These are phyloP conservation scores for Wallacemonas collosoma DNA, from an alignment of 208 protist species.

Conservation along the genomic window DNA sequence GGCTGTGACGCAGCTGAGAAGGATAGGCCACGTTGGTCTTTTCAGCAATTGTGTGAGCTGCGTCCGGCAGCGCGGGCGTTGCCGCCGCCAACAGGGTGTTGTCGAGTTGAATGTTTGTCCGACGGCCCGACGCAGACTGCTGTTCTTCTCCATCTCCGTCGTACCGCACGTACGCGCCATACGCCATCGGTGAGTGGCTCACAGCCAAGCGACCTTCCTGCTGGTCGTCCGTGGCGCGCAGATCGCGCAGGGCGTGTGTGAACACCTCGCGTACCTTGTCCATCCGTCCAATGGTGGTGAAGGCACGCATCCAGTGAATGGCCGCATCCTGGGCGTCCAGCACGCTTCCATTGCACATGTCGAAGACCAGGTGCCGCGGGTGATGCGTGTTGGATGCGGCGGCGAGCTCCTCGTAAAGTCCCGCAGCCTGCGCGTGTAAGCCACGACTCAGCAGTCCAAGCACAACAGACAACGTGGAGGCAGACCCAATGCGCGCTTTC, in stretches of 20 bases:
- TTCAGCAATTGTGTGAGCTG: neutral
- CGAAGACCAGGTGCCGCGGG: constrained; percentile 30
- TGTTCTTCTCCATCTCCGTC: neutral
- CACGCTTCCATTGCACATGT: constrained; percentile 39
- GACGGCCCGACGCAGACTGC: neutral
- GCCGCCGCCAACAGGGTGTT: constrained; percentile 3
- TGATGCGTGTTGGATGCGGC: neutral
- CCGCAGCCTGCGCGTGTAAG: neutral
- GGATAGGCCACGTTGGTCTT: constrained; percentile 8
- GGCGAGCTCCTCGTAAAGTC: constrained; percentile 12
- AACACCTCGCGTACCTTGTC: constrained; percentile 68
- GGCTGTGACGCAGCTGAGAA: constrained; percentile 26
- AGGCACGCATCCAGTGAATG: constrained; percentile 61
- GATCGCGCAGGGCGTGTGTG: constrained; percentile 51
- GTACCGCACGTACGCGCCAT: neutral
- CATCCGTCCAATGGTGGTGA: constrained; percentile 66
- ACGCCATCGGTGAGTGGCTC: neutral
- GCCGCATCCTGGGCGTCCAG: constrained; percentile 51
- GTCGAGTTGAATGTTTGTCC: constrained; percentile 14
- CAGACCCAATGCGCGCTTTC: neutral
- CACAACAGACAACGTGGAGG: constrained; percentile 9
- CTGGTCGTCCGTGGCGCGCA: constrained; percentile 18
- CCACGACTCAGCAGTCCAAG: constrained; percentile 2
- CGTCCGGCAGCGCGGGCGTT: neutral
- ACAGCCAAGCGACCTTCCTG: neutral